A percentile compares a stretch with the other conserved stretches of the same genome.
Conservation (phyloP, 495 filamentous ascomycete genomes). For the Aspergillus funiculosus region DNA sequence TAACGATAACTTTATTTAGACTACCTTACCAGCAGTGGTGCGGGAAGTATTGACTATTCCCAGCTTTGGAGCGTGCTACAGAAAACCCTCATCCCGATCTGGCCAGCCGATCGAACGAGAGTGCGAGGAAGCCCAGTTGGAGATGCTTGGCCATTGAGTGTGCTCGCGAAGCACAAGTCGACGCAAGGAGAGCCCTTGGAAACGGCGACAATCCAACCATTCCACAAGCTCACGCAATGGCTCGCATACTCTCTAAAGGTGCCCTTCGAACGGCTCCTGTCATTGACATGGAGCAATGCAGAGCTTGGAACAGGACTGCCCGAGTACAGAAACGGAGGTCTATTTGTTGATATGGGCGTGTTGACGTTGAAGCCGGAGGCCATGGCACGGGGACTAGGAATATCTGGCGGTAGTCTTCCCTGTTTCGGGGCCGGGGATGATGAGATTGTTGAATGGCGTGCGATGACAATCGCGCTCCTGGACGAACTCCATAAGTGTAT, state of each 20-base stretch:
- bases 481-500: slow-evolving; percentile 68
- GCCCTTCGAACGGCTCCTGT: slow-evolving; percentile 72
- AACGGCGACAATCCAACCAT: slow-evolving; percentile 39
- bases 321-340: slow-evolving; percentile 82
- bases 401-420: slow-evolving; percentile 58
- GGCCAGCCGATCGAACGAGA: slow-evolving; percentile 50
- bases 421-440: slow-evolving; percentile 56
- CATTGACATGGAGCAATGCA: slow-evolving; percentile 69
- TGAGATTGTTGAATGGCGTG: slow-evolving; percentile 42
- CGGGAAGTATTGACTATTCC: slow-evolving; percentile 25
- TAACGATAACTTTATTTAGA: slow-evolving; percentile 29
- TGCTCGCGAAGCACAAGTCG: slow-evolving; percentile 16
- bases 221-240: slow-evolving; percentile 91
- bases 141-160: slow-evolving; percentile 50
- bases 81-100: slow-evolving; percentile 46
- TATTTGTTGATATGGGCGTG: slow-evolving; percentile 78
- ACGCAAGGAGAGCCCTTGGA: slow-evolving; percentile 4
- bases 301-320: slow-evolving; percentile 78
- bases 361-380: slow-evolving; percentile 66
- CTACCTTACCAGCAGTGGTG: slow-evolving; percentile 35
- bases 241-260: slow-evolving; percentile 85
- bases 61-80: slow-evolving; percentile 48
- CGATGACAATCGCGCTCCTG: slow-evolving; percentile 82
- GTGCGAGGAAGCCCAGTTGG: slow-evolving; percentile 48
- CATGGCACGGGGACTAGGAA: slow-evolving; percentile 44